Base-by-base conservation (phyloP, 768 basidiomycete genomes). In the Trametes coccinea region DNA sequence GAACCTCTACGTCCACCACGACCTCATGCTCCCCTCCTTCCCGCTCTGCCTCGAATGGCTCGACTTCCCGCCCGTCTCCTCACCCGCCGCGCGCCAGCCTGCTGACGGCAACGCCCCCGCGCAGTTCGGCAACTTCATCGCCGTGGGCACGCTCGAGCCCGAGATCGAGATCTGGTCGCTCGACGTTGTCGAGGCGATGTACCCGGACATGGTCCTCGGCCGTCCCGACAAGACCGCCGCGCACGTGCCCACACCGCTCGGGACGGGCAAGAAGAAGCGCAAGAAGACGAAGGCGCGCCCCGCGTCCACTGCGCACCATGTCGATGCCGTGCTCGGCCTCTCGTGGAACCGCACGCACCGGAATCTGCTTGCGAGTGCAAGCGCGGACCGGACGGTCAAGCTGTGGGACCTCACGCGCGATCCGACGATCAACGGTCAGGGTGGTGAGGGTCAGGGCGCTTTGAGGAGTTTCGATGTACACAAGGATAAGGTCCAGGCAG, bases 31-130 rank as follows among this genome's bases (percentile, higher is more conserved):
- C 33, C 95, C 96, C 65, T 93, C 93, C 66, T 95, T 98, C 75
- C 97, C 97, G 8, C 88, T 99, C 60, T 98, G 96, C 69, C 90
- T 99, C 60, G 97, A 99, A 80, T 99, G 97, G 97, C 88, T 98
- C 61, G 93, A 98, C 73, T 98, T 94, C 74, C 84, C 89, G n/a
- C 92, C 93, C 27, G 75, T 70, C 17, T 67, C 70, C 44, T 67
- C 87, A 61, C 76, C 87, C 59, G 34, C 73, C 80, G 30, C 78
- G 79, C 29, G 70, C 76, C 37, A 66, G 1, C 17, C 56, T 17
- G 3, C 56, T 2, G 40, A 53, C 8, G 77, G 61, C 64, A 74
- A 67, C 60, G 69, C 55, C 14, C 70, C 56, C 63, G 66, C 70
- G 14, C 65, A 74, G 50, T 82, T 85, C 53, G 94, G 94, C 5